Base-by-base conservation (phyloP, 345 rosid genomes). In the Heritiera fomes region DNA sequence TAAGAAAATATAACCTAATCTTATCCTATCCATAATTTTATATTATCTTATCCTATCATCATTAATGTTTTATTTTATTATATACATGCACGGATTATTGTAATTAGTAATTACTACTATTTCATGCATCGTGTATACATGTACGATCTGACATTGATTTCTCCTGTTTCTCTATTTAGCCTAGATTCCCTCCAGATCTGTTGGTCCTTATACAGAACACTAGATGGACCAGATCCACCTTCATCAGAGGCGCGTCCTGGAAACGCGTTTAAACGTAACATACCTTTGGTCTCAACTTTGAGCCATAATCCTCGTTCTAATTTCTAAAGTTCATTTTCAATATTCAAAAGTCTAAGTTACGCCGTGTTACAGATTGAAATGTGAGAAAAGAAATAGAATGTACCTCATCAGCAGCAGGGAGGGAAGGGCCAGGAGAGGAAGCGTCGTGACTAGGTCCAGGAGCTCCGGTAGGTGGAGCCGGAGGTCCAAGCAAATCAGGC, bases 401-500 rank as follows among this genome's bases (percentile, higher is more conserved):
- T 79, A 87, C 90, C 85, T 84, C 71, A 32, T 91, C 93, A 56
- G 83, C 88, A 28, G 83, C 78, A 23, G 28, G 28, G n/a, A 76
- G 69, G 5, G 88, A 65, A 1, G 95, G 94, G 49, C 90, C 91
- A 7, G 97, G 97, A 72, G 95, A 80, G 18, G 40, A 14, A 0
- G 85, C 86, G 5, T 86, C 89, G 1, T 12, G 12, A 75, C 79
- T 83, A 12, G 92, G 84, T 45, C 91, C 92, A 13, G 92, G 93
- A 61, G 95, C 84, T 71, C 77, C 93, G 0, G 74, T 11, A 3
- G 98, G 91, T 1, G 97, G 97, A 2, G 95, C 91, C 3, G 97
- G 97, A 59, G 98, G 98, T 69, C 94, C 55, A 28, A 72, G 78
- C 85, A 90, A 64, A 73, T 78, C 86, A 0, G 98, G 93, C 89